Evolutionary conservation across 495 filamentous ascomycete species (phyloP), one percentile per base, ranked within the genome.

Genomic region (Penicillium daleae): DNA sequence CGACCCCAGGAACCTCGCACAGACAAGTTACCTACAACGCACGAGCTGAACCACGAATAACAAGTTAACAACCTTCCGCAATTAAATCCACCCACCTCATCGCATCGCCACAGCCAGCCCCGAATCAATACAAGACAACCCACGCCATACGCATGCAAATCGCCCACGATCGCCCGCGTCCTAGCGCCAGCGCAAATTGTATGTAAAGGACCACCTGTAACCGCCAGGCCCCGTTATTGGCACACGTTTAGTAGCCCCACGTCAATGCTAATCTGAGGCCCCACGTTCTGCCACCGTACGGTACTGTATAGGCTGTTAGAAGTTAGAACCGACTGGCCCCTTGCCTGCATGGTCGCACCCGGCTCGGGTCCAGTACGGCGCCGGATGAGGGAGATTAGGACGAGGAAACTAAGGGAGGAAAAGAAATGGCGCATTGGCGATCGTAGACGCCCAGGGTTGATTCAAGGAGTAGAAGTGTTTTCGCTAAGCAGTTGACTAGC

Each of bases 271-370:
- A 33, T n/a, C 48, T 37, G 39, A 33, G n/a, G 24, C 33, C 15
- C 37, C 53, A 58, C 44, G 29, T 53, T 35, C 29, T 29, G 59
- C 56, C 61, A 61, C 44, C 33, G 32, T n/a, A n/a, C n/a, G n/a
- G n/a, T n/a, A n/a, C n/a, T n/a, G n/a, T n/a, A n/a, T n/a, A n/a
- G 21, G 42, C 24, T 22, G 4, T 50, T 61, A 57, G 61, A 66
- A 68, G 60, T 60, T 59, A 64, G 63, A 72, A 66, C 49, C 60
- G 65, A 68, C 67, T 63, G 57, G 67, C 58, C 56, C n/a, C n/a
- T 21, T 60, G 60, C 65, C 35, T 61, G 60, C 67, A 56, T 51
- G 24, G 67, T 71, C 69, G 64, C 69, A 70, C 69, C 69, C 69
- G 67, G 66, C 24, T 67, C 62, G 62, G 66, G 17, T 52, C 64